phyloP scores from a whole-genome alignment of 345 rosid genomes.

The Atalantia buxifolia region DNA sequence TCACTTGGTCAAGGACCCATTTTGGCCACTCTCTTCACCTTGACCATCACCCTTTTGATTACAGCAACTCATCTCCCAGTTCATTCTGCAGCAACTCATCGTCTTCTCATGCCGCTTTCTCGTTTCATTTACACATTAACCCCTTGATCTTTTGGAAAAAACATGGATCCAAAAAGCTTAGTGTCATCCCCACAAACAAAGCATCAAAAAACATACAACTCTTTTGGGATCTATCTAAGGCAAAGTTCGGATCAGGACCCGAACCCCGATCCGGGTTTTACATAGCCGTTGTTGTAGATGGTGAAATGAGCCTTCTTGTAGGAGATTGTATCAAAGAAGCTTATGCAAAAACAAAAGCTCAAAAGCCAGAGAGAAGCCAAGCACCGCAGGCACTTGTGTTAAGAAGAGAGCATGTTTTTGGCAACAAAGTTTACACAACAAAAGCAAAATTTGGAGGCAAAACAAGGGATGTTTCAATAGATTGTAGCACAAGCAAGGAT shows the following conservation, averaged over 20 bases:
- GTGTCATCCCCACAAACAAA: background rate
- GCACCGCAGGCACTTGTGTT: constrained; percentile 34
- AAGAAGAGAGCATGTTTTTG: constrained; percentile 77
- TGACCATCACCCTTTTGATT: constrained; percentile 55
- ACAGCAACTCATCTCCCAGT: constrained; percentile 32
- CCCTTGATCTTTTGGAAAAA: constrained; percentile 78
- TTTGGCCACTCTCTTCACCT: constrained; percentile 82
- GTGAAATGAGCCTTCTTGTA: constrained; percentile 63
- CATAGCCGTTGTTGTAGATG: constrained; percentile 69
- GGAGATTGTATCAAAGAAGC: constrained; percentile 72
- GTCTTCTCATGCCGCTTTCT: constrained; percentile 44
- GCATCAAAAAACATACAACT: constrained; percentile 35
- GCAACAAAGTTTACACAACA: constrained; percentile 59
- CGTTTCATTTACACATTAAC: constrained; percentile 69
- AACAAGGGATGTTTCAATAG: constrained; percentile 62
- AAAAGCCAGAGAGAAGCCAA: constrained; percentile 34
- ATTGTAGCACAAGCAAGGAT: constrained; percentile 56
- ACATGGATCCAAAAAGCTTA: constrained; percentile 59
- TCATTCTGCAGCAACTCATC: constrained; percentile 35
- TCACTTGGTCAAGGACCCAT: constrained; percentile 78
- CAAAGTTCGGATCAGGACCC: constrained; percentile 78
- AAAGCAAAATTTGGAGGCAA: constrained; percentile 76
- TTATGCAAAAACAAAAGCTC: constrained; percentile 47
- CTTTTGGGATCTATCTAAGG: constrained; percentile 77
- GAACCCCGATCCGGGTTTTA: constrained; percentile 81